A percentile compares a stretch with the other conserved stretches of the same genome.
These are phyloP conservation scores for Phellopilus nigrolimitatus DNA, from an alignment of 1,284 basidiomycete genomes.

Conservation along the genomic window DNA sequence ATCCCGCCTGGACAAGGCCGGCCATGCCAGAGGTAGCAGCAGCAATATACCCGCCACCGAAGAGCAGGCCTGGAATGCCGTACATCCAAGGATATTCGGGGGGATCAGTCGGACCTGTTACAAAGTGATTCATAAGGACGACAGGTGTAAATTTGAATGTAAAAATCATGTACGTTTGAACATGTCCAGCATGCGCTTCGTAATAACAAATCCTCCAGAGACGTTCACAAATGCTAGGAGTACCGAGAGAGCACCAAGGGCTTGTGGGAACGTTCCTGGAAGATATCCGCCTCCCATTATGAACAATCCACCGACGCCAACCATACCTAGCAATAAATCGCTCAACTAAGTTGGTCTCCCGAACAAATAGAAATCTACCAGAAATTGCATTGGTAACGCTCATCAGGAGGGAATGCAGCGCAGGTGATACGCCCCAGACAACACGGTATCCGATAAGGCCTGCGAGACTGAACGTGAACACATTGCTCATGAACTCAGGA, in stretches of 20 bases:
- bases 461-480: constrained; percentile 81
- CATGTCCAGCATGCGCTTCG: constrained; percentile 87
- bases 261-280: constrained; percentile 76
- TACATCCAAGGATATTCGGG: constrained; percentile 84
- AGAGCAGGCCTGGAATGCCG: constrained; percentile 69
- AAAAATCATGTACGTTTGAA: constrained; percentile 62
- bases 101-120: constrained; percentile 75
- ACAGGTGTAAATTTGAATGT: constrained; percentile 2
- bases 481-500: constrained; percentile 77
- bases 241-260: constrained; percentile 73
- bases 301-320: constrained; percentile 81
- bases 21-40: constrained; percentile 78
- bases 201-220: constrained; percentile 78
- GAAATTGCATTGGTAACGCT: constrained; percentile 83
- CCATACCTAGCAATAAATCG: constrained; percentile 51
- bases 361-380: constrained; percentile 32
- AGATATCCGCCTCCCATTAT: constrained; percentile 84
- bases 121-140: constrained; percentile 14
- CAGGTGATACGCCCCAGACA: constrained; percentile 83
- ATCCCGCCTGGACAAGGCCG: constrained; percentile 83
- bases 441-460: constrained; percentile 82
- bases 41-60: constrained; percentile 74
- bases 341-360: neutral
- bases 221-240: constrained; percentile 82
- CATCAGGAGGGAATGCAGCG: constrained; percentile 79